Conservation (phyloP, 257 asterid species). For the Petunia axillaris region DNA sequence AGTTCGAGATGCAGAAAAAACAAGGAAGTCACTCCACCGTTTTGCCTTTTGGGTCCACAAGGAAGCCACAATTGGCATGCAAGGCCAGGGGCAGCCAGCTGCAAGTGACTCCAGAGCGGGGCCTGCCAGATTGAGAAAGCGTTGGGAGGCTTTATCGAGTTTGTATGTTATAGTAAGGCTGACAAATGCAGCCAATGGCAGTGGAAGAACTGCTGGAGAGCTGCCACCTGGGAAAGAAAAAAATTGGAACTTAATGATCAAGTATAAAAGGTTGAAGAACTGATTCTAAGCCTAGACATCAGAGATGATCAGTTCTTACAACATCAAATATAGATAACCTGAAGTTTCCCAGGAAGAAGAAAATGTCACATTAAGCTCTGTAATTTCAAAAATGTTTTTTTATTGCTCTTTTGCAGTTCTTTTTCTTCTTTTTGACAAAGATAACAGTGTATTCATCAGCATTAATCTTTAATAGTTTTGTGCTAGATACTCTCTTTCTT, state of each 20-base stretch:
- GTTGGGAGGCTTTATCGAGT: slow-evolving; percentile 93
- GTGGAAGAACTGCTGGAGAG: slow-evolving; percentile 89
- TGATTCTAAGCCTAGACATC: slow-evolving; percentile 16
- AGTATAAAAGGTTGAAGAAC: slow-evolving; percentile 12
- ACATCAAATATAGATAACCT: neutral
- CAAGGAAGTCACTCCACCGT: slow-evolving; percentile 91
- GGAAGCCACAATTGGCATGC: slow-evolving; percentile 97
- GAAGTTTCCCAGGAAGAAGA: neutral
- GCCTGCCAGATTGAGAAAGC: slow-evolving; percentile 91
- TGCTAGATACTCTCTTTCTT: neutral
- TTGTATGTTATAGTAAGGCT: slow-evolving; percentile 97
- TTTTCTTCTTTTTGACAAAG: neutral
- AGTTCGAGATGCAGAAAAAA: slow-evolving; percentile 92
- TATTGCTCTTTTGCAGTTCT: neutral
- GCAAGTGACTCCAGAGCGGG: slow-evolving; percentile 97
- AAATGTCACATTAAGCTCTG: neutral
- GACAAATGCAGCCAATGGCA: slow-evolving; percentile 96
- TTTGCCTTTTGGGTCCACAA: slow-evolving; percentile 96
- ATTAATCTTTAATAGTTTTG: no score
- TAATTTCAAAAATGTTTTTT: neutral
- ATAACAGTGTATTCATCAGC: no score
- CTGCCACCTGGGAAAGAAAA: slow-evolving; percentile 60
- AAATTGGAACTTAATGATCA: slow-evolving; percentile 22
- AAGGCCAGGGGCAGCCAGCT: slow-evolving; percentile 99
- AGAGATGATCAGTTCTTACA: neutral